Conservation (phyloP, 352 stramenopile genomes). For the Peronosclerospora sorghi region DNA sequence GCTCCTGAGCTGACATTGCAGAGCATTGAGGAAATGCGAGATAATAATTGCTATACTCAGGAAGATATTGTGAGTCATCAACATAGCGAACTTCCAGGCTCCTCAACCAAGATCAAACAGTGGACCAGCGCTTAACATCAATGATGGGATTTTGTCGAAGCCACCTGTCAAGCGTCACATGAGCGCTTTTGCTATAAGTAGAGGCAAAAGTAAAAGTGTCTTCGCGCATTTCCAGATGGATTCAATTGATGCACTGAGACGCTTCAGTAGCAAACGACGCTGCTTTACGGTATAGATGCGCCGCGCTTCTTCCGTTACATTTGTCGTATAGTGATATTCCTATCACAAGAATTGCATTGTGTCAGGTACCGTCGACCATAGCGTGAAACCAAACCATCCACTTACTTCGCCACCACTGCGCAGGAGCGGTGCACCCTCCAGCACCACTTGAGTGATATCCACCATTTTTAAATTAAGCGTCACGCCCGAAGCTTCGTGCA, state of each 20-base stretch:
- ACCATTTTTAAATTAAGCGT: too few relatives aligned
- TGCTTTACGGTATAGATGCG: too few relatives aligned
- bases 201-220: slow-evolving; percentile 15
- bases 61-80: slow-evolving; percentile 25
- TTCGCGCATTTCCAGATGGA: too few relatives aligned
- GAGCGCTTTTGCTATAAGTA: slow-evolving; percentile 12
- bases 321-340: slow-evolving; percentile 61
- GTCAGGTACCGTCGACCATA: too few relatives aligned
- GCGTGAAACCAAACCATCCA: too few relatives aligned
- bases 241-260: too few relatives aligned
- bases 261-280: too few relatives aligned
- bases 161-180: slow-evolving; percentile 15
- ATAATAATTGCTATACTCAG: slow-evolving; percentile 31
- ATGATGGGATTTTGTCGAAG: slow-evolving; percentile 5
- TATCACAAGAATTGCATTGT: slow-evolving; percentile 54
- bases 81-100: slow-evolving; percentile 1
- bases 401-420: too few relatives aligned
- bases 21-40: slow-evolving; percentile 59
- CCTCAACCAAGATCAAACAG: slow-evolving; percentile 6
- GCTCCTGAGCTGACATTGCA: slow-evolving; percentile 62
- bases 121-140: slow-evolving; percentile 9
- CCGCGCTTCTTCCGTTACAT: too few relatives aligned
- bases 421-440: too few relatives aligned
- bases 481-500: too few relatives aligned
- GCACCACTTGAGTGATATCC: too few relatives aligned